Percentiles rank a stretch among this genome's conserved stretches.
Evolutionary conservation across 768 basidiomycete genomes (phyloP).

Genomic region (Amanita polypyramis): DNA sequence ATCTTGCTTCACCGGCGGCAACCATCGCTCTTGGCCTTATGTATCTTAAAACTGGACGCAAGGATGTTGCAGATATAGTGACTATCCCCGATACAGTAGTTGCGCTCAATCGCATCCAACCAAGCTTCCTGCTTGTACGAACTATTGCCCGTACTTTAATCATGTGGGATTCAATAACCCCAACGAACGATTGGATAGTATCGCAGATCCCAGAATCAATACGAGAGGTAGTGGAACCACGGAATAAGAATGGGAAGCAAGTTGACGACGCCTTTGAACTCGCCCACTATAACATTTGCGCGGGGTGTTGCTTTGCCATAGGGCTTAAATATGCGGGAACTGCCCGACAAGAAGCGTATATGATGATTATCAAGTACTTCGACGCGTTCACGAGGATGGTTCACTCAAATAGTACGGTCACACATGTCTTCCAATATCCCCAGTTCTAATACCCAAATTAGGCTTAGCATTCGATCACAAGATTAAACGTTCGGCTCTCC

Average conservation of each 20-base stretch:
- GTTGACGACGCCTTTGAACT: constrained; percentile 71
- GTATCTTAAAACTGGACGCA: constrained; percentile 79
- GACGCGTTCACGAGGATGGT: constrained; percentile 69
- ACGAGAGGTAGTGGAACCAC: constrained; percentile 44
- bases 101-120: constrained; percentile 77
- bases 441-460: constrained; percentile 16
- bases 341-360: constrained; percentile 81
- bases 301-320: constrained; percentile 86
- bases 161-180: constrained; percentile 73
- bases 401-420: constrained; percentile 50
- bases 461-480: constrained; percentile 78
- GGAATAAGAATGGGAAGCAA: constrained; percentile 31
- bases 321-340: constrained; percentile 93
- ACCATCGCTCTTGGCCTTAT: constrained; percentile 85
- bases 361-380: constrained; percentile 70
- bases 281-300: constrained; percentile 85
- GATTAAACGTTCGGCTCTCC: constrained; percentile 78
- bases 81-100: constrained; percentile 74
- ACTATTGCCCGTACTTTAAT: constrained; percentile 71
- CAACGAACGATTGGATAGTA: constrained; percentile 65
- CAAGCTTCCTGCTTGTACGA: constrained; percentile 77
- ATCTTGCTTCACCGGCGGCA: constrained; percentile 86
- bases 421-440: background rate
- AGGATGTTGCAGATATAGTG: constrained; percentile 80
- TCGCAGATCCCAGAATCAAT: constrained; percentile 64